A percentile compares a stretch with the other conserved stretches of the same genome.
These are phyloP conservation scores for Vigna angularis DNA, from an alignment of 306 rosid species.

Conservation along the genomic window DNA sequence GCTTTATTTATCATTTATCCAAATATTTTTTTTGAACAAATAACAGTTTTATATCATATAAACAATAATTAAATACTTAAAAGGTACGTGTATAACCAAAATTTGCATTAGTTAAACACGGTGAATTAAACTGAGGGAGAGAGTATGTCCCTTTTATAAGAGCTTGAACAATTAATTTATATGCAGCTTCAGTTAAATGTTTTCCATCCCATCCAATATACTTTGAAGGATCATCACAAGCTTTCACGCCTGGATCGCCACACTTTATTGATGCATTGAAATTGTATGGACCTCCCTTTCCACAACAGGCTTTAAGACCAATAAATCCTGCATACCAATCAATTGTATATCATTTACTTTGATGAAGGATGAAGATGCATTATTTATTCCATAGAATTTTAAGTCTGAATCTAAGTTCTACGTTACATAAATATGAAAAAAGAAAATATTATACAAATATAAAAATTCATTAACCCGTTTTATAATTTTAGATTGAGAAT, in stretches of 20 bases:
- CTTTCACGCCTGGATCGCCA: constrained; percentile 14
- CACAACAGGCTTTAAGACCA: constrained; percentile 47
- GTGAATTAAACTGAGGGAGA: constrained; percentile 35
- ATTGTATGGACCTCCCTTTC: constrained; percentile 46
- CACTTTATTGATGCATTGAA: constrained; percentile 28
- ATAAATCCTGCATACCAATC: constrained; percentile 47
- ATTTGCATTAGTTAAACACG: neutral
- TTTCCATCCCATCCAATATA: constrained; percentile 62
- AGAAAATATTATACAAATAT: too few species aligned
- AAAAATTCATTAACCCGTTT: fast-evolving
- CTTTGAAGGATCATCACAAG: constrained; percentile 58
- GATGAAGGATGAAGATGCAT: neutral
- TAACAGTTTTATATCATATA: too few species aligned
- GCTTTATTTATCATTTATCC: too few species aligned
- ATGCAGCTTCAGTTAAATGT: constrained; percentile 75
- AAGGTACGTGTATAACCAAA: neutral
- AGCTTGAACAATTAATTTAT: constrained; percentile 48
- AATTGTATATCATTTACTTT: neutral
- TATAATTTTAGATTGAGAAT: too few species aligned
- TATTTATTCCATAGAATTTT: too few species aligned
- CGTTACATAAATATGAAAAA: too few species aligned
- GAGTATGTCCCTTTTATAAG: constrained; percentile 41
- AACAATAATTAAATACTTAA: too few species aligned
- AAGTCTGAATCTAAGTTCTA: too few species aligned
- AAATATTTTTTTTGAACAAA: too few species aligned